Conservation (phyloP, 129 eudicot genomes). For the Ambrosia trifida region DNA sequence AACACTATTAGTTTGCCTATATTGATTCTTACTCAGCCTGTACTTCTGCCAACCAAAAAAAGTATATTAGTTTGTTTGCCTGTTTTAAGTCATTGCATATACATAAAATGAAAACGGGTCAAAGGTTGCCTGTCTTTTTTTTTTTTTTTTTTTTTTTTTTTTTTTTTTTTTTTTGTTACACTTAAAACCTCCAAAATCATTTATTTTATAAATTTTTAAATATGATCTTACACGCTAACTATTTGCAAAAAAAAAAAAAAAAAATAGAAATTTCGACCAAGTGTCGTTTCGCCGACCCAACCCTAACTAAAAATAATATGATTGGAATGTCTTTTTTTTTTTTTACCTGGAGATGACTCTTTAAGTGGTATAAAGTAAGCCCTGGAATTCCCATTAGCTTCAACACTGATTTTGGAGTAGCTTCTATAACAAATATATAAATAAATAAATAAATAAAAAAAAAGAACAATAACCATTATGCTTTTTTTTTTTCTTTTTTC, state of each 20-base stretch:
- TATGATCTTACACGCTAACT: neutral
- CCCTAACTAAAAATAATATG: neutral
- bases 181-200: neutral
- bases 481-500: neutral
- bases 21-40: constrained; percentile 89
- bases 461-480: constrained; percentile 16
- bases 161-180: no score
- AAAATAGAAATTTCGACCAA: neutral
- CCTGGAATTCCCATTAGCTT: constrained; percentile 99
- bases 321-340: constrained; percentile 13
- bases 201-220: neutral
- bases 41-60: constrained; percentile 68
- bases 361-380: constrained; percentile 88
- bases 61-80: constrained; percentile 26
- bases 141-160: no score
- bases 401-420: constrained; percentile 97
- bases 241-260: neutral
- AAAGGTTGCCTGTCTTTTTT: no score
- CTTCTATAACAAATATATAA: constrained; percentile 53
- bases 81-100: neutral
- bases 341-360: constrained; percentile 97
- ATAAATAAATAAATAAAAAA: constrained; percentile 19
- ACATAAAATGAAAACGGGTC: neutral
- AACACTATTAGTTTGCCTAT: constrained; percentile 71
- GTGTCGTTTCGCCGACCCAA: neutral